These are phyloP conservation scores for Trichoderma arundinaceum DNA, from an alignment of 2,329 filamentous ascomycete species.

Conservation along the genomic window DNA sequence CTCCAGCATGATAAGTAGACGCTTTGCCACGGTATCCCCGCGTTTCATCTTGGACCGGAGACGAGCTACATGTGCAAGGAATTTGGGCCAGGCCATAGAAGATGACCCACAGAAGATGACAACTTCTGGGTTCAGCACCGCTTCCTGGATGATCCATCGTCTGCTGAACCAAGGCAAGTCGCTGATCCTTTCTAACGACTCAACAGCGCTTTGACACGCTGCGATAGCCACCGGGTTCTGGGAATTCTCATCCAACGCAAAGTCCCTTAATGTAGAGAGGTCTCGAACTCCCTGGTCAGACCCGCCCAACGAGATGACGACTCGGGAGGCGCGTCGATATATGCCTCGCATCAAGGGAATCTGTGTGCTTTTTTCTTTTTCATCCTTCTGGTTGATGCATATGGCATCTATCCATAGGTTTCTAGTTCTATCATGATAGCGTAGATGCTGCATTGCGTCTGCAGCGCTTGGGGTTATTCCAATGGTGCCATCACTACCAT, in stretches of 20 bases:
- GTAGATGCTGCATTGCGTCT: background rate
- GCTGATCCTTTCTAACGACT: background rate
- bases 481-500: background rate
- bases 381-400: constrained; percentile 3
- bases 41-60: too few species aligned
- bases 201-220: background rate
- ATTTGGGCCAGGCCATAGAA: background rate
- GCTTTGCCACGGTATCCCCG: too few species aligned
- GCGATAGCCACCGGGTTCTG: background rate
- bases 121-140: background rate
- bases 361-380: background rate
- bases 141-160: background rate
- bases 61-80: too few species aligned
- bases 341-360: background rate
- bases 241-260: background rate
- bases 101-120: background rate
- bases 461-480: background rate
- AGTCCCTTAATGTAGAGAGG: too few species aligned
- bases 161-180: background rate
- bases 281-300: background rate
- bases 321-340: background rate
- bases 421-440: too few species aligned
- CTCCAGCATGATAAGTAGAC: too few species aligned
- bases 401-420: background rate
- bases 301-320: background rate